Evolutionary conservation across 495 filamentous ascomycete genomes (phyloP).

Genomic region (Podospora tetraspora): DNA sequence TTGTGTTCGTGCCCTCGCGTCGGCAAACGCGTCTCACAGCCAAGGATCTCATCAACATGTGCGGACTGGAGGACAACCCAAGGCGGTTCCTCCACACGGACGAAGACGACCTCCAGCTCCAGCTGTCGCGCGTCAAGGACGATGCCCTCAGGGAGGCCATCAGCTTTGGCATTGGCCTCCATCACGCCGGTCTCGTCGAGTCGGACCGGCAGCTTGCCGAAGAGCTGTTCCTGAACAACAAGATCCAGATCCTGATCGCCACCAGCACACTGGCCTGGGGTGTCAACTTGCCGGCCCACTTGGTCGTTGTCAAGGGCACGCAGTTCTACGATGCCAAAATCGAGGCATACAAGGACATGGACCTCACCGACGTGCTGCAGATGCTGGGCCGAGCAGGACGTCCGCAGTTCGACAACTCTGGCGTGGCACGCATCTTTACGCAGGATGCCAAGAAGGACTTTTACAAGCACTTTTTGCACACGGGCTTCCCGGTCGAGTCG

Average conservation of each 20-base stretch:
- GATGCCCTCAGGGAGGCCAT: slow-evolving; percentile 85
- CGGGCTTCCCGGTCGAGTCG: slow-evolving; percentile 95
- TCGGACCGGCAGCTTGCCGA: slow-evolving; percentile 86
- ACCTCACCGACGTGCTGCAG: slow-evolving; percentile 95
- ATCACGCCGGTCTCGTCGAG: slow-evolving; percentile 95
- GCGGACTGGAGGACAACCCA: slow-evolving; percentile 97
- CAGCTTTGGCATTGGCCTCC: slow-evolving; percentile 92
- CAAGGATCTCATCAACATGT: slow-evolving; percentile 92
- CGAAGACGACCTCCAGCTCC: slow-evolving; percentile 84
- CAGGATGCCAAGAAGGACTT: slow-evolving; percentile 99
- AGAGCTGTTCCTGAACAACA: slow-evolving; percentile 94
- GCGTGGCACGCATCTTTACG: slow-evolving; percentile 94
- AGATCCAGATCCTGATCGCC: slow-evolving; percentile 95
- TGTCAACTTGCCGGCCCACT: slow-evolving; percentile 94
- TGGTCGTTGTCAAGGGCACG: slow-evolving; percentile 97
- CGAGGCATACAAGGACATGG: slow-evolving; percentile 98
- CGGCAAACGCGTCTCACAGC: slow-evolving; percentile 92
- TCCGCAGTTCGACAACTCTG: slow-evolving; percentile 92
- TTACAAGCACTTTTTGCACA: slow-evolving; percentile 99
- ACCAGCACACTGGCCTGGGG: slow-evolving; percentile 97
- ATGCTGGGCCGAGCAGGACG: slow-evolving; percentile 96
- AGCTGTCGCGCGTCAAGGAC: slow-evolving; percentile 82
- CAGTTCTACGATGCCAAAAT: slow-evolving; percentile 98
- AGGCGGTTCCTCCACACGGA: slow-evolving; percentile 88
- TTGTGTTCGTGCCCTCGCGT: slow-evolving; percentile 95